A percentile compares a stretch with the other conserved stretches of the same genome.
Conservation (phyloP, 192 early-diverging fungal genomes). For the Geranomyces michiganensis region DNA sequence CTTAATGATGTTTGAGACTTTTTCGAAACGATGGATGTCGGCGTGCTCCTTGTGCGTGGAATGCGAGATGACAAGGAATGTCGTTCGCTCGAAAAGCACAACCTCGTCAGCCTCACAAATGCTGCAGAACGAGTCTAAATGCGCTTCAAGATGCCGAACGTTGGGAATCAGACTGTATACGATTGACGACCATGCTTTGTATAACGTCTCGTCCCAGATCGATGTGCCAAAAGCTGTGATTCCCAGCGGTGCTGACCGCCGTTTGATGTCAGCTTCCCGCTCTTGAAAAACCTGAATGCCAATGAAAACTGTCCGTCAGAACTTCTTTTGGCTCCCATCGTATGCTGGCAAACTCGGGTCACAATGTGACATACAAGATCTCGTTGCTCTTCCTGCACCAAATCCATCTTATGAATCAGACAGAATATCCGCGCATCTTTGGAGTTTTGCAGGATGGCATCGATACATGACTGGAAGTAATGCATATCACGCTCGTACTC, state of each 20-base stretch:
- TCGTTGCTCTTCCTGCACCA: slow-evolving; percentile 75
- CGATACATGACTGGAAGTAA: slow-evolving; percentile 87
- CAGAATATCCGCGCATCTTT: slow-evolving; percentile 94
- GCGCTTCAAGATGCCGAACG: slow-evolving; percentile 74
- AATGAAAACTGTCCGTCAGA: no score
- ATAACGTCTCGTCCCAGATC: slow-evolving; percentile 93
- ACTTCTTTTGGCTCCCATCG: background rate
- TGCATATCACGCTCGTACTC: slow-evolving; percentile 90
- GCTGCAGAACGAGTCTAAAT: slow-evolving; percentile 76
- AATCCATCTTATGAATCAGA: slow-evolving; percentile 98
- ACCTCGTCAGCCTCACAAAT: slow-evolving; percentile 94
- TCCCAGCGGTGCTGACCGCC: slow-evolving; percentile 67
- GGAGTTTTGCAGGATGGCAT: slow-evolving; percentile 78
- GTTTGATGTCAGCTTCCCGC: slow-evolving; percentile 66
- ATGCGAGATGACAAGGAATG: slow-evolving; percentile 93
- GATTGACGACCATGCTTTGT: slow-evolving; percentile 96
- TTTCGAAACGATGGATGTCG: slow-evolving; percentile 85
- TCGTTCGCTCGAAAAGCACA: slow-evolving; percentile 91
- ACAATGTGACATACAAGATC: slow-evolving; percentile 52
- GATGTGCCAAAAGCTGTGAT: slow-evolving; percentile 79
- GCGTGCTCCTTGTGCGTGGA: slow-evolving; percentile 58
- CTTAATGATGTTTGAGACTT: slow-evolving; percentile 89
- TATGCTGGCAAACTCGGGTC: background rate
- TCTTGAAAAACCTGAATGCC: slow-evolving; percentile 65
- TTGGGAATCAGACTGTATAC: slow-evolving; percentile 96